These are phyloP conservation scores for Mycena pura DNA, from an alignment of 768 basidiomycete genomes.

Conservation along the genomic window DNA sequence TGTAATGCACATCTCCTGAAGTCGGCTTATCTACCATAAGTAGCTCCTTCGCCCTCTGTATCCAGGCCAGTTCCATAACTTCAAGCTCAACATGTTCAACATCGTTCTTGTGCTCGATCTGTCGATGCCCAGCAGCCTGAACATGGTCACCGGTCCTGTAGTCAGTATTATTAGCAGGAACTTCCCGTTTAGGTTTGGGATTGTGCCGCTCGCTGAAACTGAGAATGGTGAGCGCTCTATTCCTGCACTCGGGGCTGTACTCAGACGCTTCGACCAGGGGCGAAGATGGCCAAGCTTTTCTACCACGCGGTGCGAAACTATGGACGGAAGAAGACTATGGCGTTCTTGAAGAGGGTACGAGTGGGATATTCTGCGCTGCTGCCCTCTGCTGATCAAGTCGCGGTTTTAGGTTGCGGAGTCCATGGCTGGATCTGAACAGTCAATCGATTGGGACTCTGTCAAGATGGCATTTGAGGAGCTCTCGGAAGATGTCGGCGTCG, in stretches of 20 bases:
- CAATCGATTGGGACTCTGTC: slow-evolving; percentile 13
- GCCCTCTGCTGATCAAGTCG: neutral
- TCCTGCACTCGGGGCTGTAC: neutral
- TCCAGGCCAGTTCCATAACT: slow-evolving; percentile 78
- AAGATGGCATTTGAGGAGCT: neutral
- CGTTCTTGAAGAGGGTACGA: slow-evolving; percentile 66
- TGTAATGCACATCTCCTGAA: neutral
- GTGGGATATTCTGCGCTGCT: slow-evolving; percentile 12
- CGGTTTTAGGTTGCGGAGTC: neutral
- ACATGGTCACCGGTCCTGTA: slow-evolving; percentile 70
- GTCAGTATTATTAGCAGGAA: slow-evolving; percentile 73
- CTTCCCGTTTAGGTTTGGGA: slow-evolving; percentile 83
- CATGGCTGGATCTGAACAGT: neutral
- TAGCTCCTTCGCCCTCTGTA: slow-evolving; percentile 81
- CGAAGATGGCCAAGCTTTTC: slow-evolving; percentile 75
- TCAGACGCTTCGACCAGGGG: slow-evolving; percentile 45
- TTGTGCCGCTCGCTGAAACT: slow-evolving; percentile 76
- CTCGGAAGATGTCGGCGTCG: neutral
- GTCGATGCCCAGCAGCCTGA: slow-evolving; percentile 62
- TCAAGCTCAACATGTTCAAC: slow-evolving; percentile 85
- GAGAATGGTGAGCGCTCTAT: slow-evolving; percentile 42
- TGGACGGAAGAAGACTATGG: slow-evolving; percentile 68
- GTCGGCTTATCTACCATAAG: neutral
- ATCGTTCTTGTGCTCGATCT: slow-evolving; percentile 84
- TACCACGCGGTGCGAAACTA: slow-evolving; percentile 69